Base-by-base conservation (phyloP, 306 rosid genomes). In the Neltuma alba region DNA sequence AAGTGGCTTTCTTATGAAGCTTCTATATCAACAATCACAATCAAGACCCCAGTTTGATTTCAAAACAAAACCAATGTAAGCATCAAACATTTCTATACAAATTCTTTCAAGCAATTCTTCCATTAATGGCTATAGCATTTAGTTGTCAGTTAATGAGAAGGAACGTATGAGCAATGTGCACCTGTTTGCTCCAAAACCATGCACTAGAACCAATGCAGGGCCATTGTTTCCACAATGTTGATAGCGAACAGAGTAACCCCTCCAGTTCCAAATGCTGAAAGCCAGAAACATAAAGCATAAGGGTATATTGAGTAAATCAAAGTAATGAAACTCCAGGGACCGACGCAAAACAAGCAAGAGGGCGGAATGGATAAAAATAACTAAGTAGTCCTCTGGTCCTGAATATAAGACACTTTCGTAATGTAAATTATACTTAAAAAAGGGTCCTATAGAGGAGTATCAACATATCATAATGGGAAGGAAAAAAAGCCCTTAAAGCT, bases 121-220 rank as follows among this genome's bases (percentile, higher is more conserved):
- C 83, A 63, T 80, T 50, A 76, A 84, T 82, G 83, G 86, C 86
- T 79, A 84, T 72, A 79, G 58, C 67, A 83, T 21, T 68, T 68
- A 68, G 73, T 40, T 57, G 87, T 79, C 86, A 69, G 81, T 47
- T 73, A 85, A 88, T 77, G 86, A 86, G 88, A 85, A 86, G 83
- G 70, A 83, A 78, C 69, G 70, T 77, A 57, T 82, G 87, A 76
- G 77, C 28, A 81, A 69, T 15, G 85, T 31, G 71, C 85, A 94
- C 97, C 99, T 95, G 93, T 95, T 95, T 78, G 99, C 99, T 85
- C 99, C 99, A 85, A 95, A 95, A 66, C 99, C 98, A 70, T 92
- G 99, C 70, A 95, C 85, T 71, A 92, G 77, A 75, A 95, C 84
- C 41, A 92, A 77, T 15, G 99, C 92, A 74, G 97, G 97, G 78